A percentile compares a stretch with the other conserved stretches of the same genome.
phyloP scores from a whole-genome alignment of 169 alveolate genomes.

The Cryptosporidium baileyi region DNA sequence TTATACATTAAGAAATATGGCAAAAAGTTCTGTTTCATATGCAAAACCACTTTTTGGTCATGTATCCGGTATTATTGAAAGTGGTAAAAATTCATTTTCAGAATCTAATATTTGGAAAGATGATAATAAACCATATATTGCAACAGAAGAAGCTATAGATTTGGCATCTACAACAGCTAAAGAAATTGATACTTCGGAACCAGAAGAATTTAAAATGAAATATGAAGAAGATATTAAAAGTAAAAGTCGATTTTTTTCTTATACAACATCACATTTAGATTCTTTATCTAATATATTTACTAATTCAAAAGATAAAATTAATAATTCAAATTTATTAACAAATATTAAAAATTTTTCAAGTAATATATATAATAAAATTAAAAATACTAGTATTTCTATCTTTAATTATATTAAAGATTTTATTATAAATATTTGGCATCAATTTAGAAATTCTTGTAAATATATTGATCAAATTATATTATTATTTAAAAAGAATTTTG shows the following conservation, averaged over 20 bases:
- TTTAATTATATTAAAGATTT: not conserved
- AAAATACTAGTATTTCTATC: not conserved
- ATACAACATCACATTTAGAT: slow-evolving; percentile 19
- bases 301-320: slow-evolving; percentile 1
- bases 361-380: not conserved
- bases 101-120: slow-evolving; percentile 49
- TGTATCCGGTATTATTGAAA: slow-evolving; percentile 6
- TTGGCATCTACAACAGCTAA: slow-evolving; percentile 50
- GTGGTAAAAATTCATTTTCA: slow-evolving; percentile 41
- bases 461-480: not conserved
- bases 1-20: slow-evolving; percentile 10
- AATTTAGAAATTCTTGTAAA: not conserved
- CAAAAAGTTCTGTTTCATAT: slow-evolving; percentile 18
- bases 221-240: slow-evolving; percentile 49
- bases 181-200: slow-evolving; percentile 37
- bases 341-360: not conserved
- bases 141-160: slow-evolving; percentile 67
- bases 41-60: slow-evolving; percentile 48
- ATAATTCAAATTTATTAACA: not conserved
- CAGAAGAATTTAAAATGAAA: slow-evolving; percentile 31
- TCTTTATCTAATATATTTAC: slow-evolving; percentile 10
- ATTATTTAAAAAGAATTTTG: not conserved
- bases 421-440: not conserved
- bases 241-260: slow-evolving; percentile 40
- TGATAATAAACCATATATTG: slow-evolving; percentile 13